Evolutionary conservation across 2,329 filamentous ascomycete genomes (phyloP).

Genomic region (Sporothrix phasma): DNA sequence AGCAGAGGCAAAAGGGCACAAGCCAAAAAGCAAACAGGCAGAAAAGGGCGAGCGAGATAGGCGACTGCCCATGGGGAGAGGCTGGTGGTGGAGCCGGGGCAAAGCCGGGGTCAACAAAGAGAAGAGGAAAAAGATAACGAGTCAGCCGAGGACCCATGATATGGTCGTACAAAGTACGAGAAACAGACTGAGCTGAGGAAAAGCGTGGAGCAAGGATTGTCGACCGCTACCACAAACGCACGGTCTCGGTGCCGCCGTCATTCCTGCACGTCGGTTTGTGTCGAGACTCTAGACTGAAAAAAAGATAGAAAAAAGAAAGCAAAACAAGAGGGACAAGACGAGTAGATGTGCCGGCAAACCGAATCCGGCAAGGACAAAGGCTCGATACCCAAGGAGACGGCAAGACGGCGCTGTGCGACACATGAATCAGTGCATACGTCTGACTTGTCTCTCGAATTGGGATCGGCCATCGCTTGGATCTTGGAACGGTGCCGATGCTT

Average conservation of each 20-base stretch:
- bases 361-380: not conserved
- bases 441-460: not conserved
- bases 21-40: not conserved
- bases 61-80: not conserved
- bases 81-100: not conserved
- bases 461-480: not conserved
- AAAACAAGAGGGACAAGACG: not conserved
- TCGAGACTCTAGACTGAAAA: not conserved
- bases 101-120: not conserved
- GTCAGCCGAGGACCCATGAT: not conserved
- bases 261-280: not conserved
- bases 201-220: not conserved
- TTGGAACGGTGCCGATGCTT: not conserved
- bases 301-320: not conserved
- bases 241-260: not conserved
- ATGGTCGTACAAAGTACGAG: too few species aligned
- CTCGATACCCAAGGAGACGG: not conserved
- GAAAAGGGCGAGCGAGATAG: not conserved
- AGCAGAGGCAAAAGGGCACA: not conserved
- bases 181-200: not conserved
- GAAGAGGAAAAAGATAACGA: not conserved
- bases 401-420: not conserved
- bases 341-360: not conserved
- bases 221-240: too few species aligned
- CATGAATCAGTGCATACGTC: too few species aligned